Evolutionary conservation across 1,284 basidiomycete genomes (phyloP), one percentile per base, ranked within the genome.

Genomic region (Entoloma clypeatum): DNA sequence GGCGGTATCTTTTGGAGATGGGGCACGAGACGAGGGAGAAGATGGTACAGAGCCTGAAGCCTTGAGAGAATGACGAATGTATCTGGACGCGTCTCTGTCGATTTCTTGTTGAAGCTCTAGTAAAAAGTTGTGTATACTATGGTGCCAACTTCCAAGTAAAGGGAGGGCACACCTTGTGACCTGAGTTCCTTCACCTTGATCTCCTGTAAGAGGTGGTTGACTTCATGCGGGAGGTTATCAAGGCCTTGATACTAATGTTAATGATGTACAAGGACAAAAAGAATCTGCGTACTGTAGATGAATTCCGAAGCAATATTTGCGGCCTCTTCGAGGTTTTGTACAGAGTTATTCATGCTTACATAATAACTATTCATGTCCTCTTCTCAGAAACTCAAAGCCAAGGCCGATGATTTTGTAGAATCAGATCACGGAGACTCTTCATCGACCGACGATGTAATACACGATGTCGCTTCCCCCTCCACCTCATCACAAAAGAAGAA

Each of bases 161-260:
- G 4, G 27, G 3, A 36, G 21, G n/a, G 41, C 57, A 17, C 47
- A 75, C 79, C 77, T 64, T 75, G 71, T 2, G 66, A 65, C 45
- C 67, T 66, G 17, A 50, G 56, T 39, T 81, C 79, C 47, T 72
- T 74, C 45, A 71, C 72, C 49, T 72, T 77, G 46, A 91, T 88
- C 62, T 89, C 86, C 39, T 79, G 74, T 7, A 88, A 67, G 14
- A 89, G 62, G 58, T 82, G 80, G 16, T 74, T 70, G 4, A 88
- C 79, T 62, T 89, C 86, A 41, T 72, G 70, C 2, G 83, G 83
- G 10, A 89, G 64, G 58, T 89, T 88, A 50, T 91, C 87, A 23
- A 91, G 69, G 56, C 82, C 71, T 73, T 33, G 3, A 13, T 28
- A 6, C 11, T 38, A 13, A 17, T 27, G 28, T 34, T 30, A 37